These are phyloP conservation scores for Candida sp. DNA, from an alignment of 1,139 yeast genomes.

Conservation along the genomic window DNA sequence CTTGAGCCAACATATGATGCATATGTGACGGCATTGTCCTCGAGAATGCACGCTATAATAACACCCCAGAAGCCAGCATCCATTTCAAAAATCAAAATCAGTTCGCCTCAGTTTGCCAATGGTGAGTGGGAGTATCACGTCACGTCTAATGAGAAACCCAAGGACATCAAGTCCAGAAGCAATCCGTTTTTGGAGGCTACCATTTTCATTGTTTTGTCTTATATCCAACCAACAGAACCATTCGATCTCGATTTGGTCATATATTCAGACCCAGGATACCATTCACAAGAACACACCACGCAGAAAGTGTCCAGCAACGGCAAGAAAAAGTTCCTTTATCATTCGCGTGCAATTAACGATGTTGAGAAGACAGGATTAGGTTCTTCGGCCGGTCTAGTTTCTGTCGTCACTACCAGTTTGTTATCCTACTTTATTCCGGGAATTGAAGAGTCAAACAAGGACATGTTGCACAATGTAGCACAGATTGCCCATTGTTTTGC, in stretches of 20 bases:
- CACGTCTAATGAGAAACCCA: slow-evolving; percentile 12
- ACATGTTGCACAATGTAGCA: slow-evolving; percentile 75
- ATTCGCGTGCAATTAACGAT: slow-evolving; percentile 58
- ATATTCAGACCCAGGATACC: slow-evolving; percentile 89
- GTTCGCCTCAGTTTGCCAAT: slow-evolving; percentile 79
- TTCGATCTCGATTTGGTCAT: slow-evolving; percentile 57
- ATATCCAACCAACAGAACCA: slow-evolving; percentile 37
- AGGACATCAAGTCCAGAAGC: slow-evolving; percentile 20
- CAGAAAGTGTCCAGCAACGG: slow-evolving; percentile 34
- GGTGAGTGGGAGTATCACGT: slow-evolving; percentile 72
- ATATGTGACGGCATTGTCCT: slow-evolving; percentile 85
- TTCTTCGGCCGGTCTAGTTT: slow-evolving; percentile 92
- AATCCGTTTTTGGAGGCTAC: slow-evolving; percentile 86
- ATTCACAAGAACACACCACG: slow-evolving; percentile 64
- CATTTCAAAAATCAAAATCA: slow-evolving; percentile 41
- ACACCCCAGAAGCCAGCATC: slow-evolving; percentile 13
- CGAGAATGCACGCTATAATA: slow-evolving; percentile 86
- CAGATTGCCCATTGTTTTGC: slow-evolving; percentile 94
- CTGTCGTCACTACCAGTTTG: slow-evolving; percentile 78
- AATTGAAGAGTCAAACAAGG: slow-evolving; percentile 19
- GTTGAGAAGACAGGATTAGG: slow-evolving; percentile 97
- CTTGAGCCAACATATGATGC: slow-evolving; percentile 77
- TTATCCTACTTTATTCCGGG: slow-evolving; percentile 46
- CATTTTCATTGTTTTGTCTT: slow-evolving; percentile 57
- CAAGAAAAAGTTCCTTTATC: slow-evolving; percentile 58